Conservation (phyloP, 108 stramenopile species). For the Stephanodiscus triporus region DNA sequence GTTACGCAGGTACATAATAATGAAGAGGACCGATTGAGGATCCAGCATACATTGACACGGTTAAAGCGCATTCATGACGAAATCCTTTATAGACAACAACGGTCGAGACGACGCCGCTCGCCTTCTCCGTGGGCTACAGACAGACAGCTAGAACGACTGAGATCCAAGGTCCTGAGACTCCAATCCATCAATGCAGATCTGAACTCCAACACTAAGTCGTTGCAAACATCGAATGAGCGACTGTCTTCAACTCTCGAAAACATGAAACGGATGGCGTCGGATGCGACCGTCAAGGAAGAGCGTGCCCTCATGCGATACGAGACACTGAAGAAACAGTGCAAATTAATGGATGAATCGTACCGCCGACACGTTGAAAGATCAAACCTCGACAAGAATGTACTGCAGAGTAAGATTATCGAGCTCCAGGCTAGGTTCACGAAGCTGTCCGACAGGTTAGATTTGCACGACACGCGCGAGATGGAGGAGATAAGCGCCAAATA, state of each 20-base stretch:
- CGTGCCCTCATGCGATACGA: slow-evolving; percentile 5
- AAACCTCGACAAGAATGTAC: slow-evolving; percentile 1
- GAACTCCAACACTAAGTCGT: background rate
- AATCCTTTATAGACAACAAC: slow-evolving; percentile 2
- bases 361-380: slow-evolving; percentile 2
- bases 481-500: slow-evolving; percentile 40
- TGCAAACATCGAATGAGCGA: slow-evolving; percentile 1
- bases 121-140: slow-evolving; percentile 5
- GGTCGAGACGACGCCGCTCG: background rate
- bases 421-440: slow-evolving; percentile 8
- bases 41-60: slow-evolving; percentile 8
- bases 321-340: slow-evolving; percentile 2
- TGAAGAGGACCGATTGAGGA: background rate
- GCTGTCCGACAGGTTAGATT: slow-evolving; percentile 6
- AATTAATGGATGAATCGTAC: slow-evolving; percentile 7
- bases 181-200: slow-evolving; percentile 24
- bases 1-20: background rate
- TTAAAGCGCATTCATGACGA: slow-evolving; percentile 19
- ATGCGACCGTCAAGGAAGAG: slow-evolving; percentile 25
- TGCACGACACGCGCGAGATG: slow-evolving; percentile 37
- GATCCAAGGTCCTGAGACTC: slow-evolving; percentile 17
- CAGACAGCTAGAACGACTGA: slow-evolving; percentile 18
- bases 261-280: background rate
- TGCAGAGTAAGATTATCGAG: slow-evolving; percentile 6
- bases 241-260: slow-evolving; percentile 12